Conservation (phyloP, 768 basidiomycete genomes). For the Leccinum aurantiacum region DNA sequence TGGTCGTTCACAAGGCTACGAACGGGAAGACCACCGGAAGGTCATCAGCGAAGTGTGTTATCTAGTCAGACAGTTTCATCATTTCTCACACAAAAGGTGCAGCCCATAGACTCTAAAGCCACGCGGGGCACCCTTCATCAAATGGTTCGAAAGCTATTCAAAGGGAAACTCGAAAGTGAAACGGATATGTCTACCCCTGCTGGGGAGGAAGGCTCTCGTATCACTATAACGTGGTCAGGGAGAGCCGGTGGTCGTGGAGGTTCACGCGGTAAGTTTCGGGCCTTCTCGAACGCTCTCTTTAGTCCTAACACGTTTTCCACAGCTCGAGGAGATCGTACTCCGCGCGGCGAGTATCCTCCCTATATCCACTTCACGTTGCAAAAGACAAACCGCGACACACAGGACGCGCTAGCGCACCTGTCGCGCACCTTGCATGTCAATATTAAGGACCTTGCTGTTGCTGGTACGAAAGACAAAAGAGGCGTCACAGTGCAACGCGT, state of each 20-base stretch:
- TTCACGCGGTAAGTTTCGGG: constrained; percentile 31
- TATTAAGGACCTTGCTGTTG: constrained; percentile 81
- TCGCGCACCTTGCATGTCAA: constrained; percentile 74
- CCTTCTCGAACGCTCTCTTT: neutral
- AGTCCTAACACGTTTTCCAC: constrained; percentile 1
- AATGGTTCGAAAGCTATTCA: constrained; percentile 75
- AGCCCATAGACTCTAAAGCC: constrained; percentile 85
- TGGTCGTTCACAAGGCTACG: constrained; percentile 39
- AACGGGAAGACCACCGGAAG: constrained; percentile 64
- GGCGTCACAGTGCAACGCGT: constrained; percentile 95
- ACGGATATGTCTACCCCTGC: constrained; percentile 54
- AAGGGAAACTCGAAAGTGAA: constrained; percentile 81
- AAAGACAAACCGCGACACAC: constrained; percentile 97
- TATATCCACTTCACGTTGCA: constrained; percentile 97
- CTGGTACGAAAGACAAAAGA: constrained; percentile 98
- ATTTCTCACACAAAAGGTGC: constrained; percentile 16
- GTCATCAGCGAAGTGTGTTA: constrained; percentile 78
- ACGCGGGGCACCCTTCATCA: constrained; percentile 82
- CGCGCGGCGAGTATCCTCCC: constrained; percentile 70
- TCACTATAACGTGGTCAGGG: constrained; percentile 77
- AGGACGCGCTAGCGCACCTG: constrained; percentile 85
- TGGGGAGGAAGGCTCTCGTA: constrained; percentile 68
- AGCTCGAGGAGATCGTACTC: constrained; percentile 42
- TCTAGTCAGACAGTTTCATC: constrained; percentile 13
- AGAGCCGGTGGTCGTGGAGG: constrained; percentile 48